Conservation (phyloP, 768 basidiomycete species). For the Gloeopeniophorella convolvens region DNA sequence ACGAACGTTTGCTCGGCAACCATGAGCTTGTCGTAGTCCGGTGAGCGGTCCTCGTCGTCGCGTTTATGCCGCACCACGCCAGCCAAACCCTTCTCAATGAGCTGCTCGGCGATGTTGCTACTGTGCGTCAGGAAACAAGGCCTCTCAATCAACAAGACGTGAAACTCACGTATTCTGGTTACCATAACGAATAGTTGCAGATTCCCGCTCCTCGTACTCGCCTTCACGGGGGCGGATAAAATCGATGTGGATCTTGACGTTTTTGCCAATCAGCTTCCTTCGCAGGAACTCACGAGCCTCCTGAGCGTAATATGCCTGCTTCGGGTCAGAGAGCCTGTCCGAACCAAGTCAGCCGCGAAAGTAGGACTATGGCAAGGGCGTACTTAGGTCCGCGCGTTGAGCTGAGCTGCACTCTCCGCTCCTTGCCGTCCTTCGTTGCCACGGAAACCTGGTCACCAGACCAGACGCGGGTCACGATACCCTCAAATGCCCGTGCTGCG, state of each 20-base stretch:
- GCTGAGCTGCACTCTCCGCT: conserved; percentile 80
- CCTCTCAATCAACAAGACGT: not conserved
- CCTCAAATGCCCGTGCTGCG: conserved; percentile 59
- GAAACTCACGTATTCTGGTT: conserved; percentile 65
- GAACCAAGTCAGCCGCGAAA: not conserved
- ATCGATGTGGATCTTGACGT: conserved; percentile 77
- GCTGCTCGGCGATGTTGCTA: conserved; percentile 87
- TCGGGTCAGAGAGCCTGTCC: conserved; percentile 72
- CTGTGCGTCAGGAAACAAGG: conserved; percentile 1
- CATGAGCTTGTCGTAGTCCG: conserved; percentile 94
- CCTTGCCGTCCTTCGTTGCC: conserved; percentile 67
- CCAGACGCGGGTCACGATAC: conserved; percentile 82
- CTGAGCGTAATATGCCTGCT: conserved; percentile 79
- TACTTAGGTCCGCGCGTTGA: conserved; percentile 84
- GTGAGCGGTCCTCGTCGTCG: conserved; percentile 94
- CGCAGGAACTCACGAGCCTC: conserved; percentile 93
- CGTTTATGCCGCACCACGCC: conserved; percentile 87
- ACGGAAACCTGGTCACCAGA: conserved; percentile 87
- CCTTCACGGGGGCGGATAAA: conserved; percentile 89
- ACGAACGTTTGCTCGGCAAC: conserved; percentile 87
- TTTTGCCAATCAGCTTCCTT: conserved; percentile 87
- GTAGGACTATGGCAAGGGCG: conserved; percentile 20
- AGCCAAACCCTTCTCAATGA: conserved; percentile 90
- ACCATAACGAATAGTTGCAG: conserved; percentile 82
- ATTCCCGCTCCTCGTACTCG: conserved; percentile 90